Conservation (phyloP, 305 asterid genomes). For the Plantago lanceolata region DNA sequence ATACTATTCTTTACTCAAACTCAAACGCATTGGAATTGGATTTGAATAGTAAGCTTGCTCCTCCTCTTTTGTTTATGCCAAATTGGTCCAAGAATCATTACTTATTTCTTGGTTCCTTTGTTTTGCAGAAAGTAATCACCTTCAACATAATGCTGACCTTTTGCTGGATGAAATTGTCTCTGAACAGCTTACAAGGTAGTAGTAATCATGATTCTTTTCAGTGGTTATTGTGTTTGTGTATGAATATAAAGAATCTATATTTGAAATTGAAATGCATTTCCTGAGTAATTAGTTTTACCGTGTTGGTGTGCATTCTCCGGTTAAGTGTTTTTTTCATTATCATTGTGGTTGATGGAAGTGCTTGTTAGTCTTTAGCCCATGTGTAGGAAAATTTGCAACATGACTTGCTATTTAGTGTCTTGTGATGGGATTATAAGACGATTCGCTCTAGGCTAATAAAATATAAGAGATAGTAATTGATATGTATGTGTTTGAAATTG, state of each 20-base stretch:
- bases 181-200: constrained; percentile 97
- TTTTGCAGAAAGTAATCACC: constrained; percentile 22
- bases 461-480: background rate
- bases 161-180: constrained; percentile 83
- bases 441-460: background rate
- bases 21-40: no score
- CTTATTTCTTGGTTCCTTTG: background rate
- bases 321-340: no score
- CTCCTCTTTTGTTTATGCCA: no score
- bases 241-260: background rate
- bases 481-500: constrained; percentile 11
- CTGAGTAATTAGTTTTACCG: no score
- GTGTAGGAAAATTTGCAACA: no score
- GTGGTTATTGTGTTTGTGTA: background rate
- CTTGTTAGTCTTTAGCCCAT: no score
- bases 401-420: background rate
- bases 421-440: background rate
- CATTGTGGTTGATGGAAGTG: background rate
- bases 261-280: no score
- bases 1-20: no score
- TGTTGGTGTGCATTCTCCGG: no score
- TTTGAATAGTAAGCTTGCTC: no score
- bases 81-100: background rate
- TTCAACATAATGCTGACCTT: constrained; percentile 36
- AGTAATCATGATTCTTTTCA: background rate